These are phyloP conservation scores for Ophiocordyceps unilateralis DNA, from an alignment of 2,329 filamentous ascomycete genomes.

Conservation along the genomic window DNA sequence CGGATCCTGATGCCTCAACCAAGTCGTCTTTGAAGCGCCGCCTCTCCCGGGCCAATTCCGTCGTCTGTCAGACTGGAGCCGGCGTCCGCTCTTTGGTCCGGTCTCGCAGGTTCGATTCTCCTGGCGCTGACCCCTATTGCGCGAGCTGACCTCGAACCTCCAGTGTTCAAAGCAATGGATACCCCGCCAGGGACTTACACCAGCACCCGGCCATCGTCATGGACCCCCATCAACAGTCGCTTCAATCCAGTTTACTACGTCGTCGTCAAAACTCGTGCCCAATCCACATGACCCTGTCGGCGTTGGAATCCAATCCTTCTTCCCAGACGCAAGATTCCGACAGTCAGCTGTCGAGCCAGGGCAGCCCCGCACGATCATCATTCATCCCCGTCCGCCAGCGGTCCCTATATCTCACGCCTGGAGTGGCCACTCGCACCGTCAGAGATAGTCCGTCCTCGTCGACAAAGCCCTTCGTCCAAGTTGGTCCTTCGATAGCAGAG, in stretches of 20 bases:
- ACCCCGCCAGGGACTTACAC: background rate
- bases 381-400: constrained; percentile 30
- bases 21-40: background rate
- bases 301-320: background rate
- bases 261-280: background rate
- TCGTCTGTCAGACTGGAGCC: constrained; percentile 1
- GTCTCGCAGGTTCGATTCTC: constrained; percentile 4
- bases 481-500: constrained; percentile 16
- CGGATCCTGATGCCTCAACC: background rate
- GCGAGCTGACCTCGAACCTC: background rate
- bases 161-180: background rate
- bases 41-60: constrained; percentile 2
- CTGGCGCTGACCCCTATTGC: background rate
- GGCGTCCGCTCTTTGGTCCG: constrained; percentile 2
- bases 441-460: constrained; percentile 7
- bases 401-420: constrained; percentile 30
- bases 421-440: constrained; percentile 27
- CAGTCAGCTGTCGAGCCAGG: background rate
- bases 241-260: background rate
- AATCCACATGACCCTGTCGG: background rate
- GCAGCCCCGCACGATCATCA: constrained; percentile 6
- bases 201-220: background rate
- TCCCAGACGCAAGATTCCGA: background rate
- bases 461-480: constrained; percentile 16
- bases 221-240: background rate